Conservation (phyloP, 2,329 filamentous ascomycete species). For the Fusarium tupiense region DNA sequence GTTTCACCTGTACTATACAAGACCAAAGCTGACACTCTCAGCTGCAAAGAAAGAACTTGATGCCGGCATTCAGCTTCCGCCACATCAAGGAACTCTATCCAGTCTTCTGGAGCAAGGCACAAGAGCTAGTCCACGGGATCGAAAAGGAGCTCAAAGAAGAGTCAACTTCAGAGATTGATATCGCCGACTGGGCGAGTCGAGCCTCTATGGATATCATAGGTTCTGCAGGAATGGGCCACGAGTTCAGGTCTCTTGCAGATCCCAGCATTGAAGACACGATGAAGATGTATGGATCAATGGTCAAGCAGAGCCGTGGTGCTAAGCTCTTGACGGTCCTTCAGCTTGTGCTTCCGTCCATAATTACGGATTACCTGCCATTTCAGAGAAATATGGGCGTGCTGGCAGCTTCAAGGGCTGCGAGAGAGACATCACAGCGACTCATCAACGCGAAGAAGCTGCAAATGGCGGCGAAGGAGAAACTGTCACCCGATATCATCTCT, state of each 20-base stretch:
- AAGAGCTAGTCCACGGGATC: conserved; percentile 8
- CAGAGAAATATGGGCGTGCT: conserved; percentile 29
- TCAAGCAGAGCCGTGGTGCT: conserved; percentile 42
- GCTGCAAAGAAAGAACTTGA: conserved; percentile 32
- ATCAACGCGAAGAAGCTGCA: conserved; percentile 45
- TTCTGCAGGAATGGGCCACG: conserved; percentile 46
- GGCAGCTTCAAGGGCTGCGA: conserved; percentile 17
- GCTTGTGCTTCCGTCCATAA: conserved; percentile 18
- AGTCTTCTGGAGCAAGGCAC: conserved; percentile 26
- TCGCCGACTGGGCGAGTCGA: conserved; percentile 30
- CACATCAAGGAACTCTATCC: conserved; percentile 32
- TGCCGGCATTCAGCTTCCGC: conserved; percentile 35
- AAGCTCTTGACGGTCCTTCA: conserved; percentile 20
- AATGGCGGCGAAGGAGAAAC: conserved; percentile 37
- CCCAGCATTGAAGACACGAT: conserved; percentile 46
- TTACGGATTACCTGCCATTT: conserved; percentile 28
- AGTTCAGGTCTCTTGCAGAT: conserved; percentile 47
- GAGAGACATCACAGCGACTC: conserved; percentile 43
- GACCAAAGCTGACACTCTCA: not conserved
- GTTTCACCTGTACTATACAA: rapidly evolving
- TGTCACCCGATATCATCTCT: conserved; percentile 51
- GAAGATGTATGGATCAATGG: conserved; percentile 37
- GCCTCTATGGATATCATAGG: conserved; percentile 50
- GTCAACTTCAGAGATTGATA: not conserved
- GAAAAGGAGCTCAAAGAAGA: not conserved